A percentile compares a stretch with the other conserved stretches of the same genome.
Evolutionary conservation across 306 rosid genomes (phyloP).

Genomic region (Rosa chinensis): DNA sequence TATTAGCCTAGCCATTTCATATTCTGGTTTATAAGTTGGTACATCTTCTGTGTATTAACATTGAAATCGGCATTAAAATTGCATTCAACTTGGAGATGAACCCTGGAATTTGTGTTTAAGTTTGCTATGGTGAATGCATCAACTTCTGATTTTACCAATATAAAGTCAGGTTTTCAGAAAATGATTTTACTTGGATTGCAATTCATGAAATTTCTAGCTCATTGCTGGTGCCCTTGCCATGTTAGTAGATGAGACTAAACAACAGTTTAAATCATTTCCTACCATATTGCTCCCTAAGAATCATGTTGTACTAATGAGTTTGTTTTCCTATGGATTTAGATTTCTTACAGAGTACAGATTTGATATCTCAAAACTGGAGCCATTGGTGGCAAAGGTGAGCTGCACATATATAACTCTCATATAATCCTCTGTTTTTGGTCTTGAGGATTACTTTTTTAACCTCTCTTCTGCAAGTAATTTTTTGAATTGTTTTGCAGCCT

Average conservation of each 20-base stretch:
- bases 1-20: neutral
- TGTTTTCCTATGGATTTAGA: conserved; percentile 40
- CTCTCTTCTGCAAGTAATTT: conserved; percentile 19
- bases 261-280: neutral
- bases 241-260: conserved; percentile 2
- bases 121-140: neutral
- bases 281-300: neutral
- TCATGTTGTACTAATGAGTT: neutral
- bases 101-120: neutral
- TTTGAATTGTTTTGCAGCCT: conserved; percentile 55
- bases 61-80: neutral
- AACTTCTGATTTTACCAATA: neutral
- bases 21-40: neutral
- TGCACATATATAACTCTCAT: neutral
- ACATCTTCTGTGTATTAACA: neutral
- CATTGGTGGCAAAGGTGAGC: conserved; percentile 82
- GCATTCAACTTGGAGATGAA: neutral
- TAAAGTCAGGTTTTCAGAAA: neutral
- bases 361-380: conserved; percentile 85
- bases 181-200: neutral
- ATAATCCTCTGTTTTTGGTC: neutral
- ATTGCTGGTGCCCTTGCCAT: neutral
- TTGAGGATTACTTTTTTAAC: neutral
- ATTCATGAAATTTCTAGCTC: neutral
- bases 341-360: conserved; percentile 79